Conservation (phyloP, 305 asterid species). For the Fraxinus greggii region DNA sequence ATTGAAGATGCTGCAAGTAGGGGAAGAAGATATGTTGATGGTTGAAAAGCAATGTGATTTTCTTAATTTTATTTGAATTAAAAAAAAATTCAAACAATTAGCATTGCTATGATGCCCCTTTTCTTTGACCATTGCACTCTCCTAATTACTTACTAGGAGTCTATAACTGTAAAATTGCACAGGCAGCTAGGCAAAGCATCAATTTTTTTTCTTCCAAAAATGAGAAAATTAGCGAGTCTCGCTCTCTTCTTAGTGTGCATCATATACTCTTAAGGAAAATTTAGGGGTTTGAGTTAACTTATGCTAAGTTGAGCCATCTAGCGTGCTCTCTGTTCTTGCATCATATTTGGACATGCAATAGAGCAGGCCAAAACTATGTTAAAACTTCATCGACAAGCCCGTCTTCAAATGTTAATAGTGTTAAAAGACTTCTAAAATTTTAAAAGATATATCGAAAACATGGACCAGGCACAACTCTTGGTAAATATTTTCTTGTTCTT, state of each 20-base stretch:
- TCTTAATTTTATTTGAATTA: background rate
- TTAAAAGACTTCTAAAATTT: background rate
- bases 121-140: background rate
- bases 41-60: conserved; percentile 7
- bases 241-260: background rate
- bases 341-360: background rate
- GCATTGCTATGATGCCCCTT: background rate
- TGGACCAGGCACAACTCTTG: conserved; percentile 15
- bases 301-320: background rate
- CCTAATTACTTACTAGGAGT: background rate
- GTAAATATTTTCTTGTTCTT: conserved; percentile 2
- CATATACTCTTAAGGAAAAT: background rate
- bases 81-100: background rate
- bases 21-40: conserved; percentile 2
- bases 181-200: background rate
- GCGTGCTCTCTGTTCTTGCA: background rate
- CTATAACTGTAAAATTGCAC: background rate
- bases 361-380: background rate
- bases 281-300: conserved; percentile 16
- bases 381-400: background rate
- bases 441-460: background rate
- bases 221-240: background rate
- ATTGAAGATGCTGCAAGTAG: background rate
- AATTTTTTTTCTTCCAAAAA: background rate
- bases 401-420: background rate